Percentiles rank a stretch among this genome's conserved stretches.
These are phyloP conservation scores for Chernovozyma aurita DNA, from an alignment of 1,139 yeast species.

Conservation along the genomic window DNA sequence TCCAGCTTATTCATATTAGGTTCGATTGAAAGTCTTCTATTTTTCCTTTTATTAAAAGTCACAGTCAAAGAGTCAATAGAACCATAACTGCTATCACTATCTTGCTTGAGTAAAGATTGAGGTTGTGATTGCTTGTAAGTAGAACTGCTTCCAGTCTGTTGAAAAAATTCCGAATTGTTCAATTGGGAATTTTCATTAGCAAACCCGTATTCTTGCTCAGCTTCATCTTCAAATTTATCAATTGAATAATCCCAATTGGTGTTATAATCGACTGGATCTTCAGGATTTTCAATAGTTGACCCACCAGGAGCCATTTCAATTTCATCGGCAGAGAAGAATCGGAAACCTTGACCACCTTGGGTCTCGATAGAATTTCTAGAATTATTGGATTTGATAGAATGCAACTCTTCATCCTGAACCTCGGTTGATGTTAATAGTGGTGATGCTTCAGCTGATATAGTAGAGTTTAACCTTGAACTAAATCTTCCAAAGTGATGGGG, in stretches of 20 bases:
- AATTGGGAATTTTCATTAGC: not conserved
- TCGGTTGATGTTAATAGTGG: constrained; percentile 25
- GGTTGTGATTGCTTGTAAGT: not conserved
- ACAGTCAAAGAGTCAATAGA: constrained; percentile 21
- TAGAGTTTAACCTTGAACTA: constrained; percentile 24
- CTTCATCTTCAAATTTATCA: constrained; percentile 44
- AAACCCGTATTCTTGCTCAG: constrained; percentile 5
- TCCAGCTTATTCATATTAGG: constrained; percentile 18
- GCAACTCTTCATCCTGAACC: constrained; percentile 15
- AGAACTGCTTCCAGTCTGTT: constrained; percentile 4
- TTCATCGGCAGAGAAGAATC: constrained; percentile 78
- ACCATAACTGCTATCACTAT: constrained; percentile 29
- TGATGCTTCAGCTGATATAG: constrained; percentile 31
- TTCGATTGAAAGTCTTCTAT: constrained; percentile 25
- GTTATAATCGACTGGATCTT: constrained; percentile 55
- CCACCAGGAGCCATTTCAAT: constrained; percentile 86
- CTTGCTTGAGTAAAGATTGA: constrained; percentile 5
- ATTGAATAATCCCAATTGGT: constrained; percentile 62
- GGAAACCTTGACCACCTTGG: constrained; percentile 38
- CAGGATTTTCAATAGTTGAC: constrained; percentile 64
- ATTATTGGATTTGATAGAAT: constrained; percentile 26
- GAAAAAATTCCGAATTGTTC: not conserved
- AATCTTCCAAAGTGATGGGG: constrained; percentile 44
- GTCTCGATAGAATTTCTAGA: constrained; percentile 30
- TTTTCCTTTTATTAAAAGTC: constrained; percentile 21